Conservation (phyloP, 2,329 filamentous ascomycete species). For the Albophoma yamanashiensis region DNA sequence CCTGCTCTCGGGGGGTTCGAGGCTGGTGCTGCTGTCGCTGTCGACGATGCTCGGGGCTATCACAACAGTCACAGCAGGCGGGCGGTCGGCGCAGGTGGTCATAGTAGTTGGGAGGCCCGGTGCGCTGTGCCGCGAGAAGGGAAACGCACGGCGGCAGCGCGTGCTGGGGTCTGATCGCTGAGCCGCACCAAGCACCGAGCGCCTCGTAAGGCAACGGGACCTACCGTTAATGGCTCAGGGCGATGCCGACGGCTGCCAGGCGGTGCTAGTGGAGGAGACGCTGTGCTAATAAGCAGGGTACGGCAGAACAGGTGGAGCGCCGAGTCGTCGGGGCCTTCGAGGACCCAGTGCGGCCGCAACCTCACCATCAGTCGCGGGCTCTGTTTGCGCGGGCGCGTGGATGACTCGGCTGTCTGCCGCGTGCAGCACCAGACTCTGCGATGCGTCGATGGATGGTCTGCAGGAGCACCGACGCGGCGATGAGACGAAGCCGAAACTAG, state of each 20-base stretch:
- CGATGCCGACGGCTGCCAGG: too few relatives aligned
- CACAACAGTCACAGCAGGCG: conserved; percentile 5
- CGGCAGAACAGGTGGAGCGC: background rate
- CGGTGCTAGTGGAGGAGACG: background rate
- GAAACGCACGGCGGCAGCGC: background rate
- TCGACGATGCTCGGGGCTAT: background rate
- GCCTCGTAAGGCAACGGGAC: background rate
- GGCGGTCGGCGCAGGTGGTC: conserved; percentile 5
- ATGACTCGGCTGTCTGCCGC: background rate
- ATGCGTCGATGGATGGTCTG: background rate
- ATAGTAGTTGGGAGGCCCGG: conserved; percentile 4
- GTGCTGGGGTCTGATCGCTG: background rate
- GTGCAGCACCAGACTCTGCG: background rate
- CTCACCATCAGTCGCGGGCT: background rate
- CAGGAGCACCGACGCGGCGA: background rate
- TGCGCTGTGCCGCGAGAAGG: background rate
- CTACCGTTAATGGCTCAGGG: background rate
- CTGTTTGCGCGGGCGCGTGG: background rate
- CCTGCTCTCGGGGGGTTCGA: background rate
- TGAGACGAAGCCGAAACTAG: background rate
- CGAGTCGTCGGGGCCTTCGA: too few relatives aligned
- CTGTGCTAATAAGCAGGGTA: background rate
- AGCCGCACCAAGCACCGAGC: background rate
- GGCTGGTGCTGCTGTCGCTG: background rate
- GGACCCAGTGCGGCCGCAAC: background rate